Evolutionary conservation across 192 early-diverging fungal genomes (phyloP).

Genomic region (Umbelopsis sp.): DNA sequence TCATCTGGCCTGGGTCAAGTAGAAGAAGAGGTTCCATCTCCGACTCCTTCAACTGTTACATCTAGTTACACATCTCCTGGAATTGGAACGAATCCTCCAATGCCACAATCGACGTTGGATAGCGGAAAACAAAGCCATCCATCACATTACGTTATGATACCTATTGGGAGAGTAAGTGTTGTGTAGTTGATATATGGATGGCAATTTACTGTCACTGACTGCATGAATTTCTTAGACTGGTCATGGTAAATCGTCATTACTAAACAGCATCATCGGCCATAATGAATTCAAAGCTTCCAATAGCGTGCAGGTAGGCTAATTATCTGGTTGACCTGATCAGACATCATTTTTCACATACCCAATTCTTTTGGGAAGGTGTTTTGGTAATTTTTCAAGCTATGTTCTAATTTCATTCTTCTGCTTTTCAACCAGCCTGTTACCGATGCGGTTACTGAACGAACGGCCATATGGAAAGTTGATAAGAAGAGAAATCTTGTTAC

Average conservation of each 20-base stretch:
- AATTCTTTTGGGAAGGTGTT: not conserved
- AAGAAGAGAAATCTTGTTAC: slow-evolving; percentile 20
- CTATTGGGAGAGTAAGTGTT: slow-evolving; percentile 28
- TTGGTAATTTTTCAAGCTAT: not conserved
- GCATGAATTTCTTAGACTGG: slow-evolving; percentile 27
- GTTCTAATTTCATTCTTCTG: not conserved
- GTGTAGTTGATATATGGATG: not conserved
- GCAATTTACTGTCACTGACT: too few species aligned
- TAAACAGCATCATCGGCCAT: slow-evolving; percentile 28
- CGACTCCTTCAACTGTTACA: not conserved
- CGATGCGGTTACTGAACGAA: slow-evolving; percentile 19
- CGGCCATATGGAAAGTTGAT: slow-evolving; percentile 28
- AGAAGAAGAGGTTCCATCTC: not conserved
- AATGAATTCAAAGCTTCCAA: slow-evolving; percentile 7
- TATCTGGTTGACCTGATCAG: not conserved
- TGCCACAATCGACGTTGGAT: not conserved
- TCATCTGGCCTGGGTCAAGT: not conserved
- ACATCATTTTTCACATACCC: not conserved
- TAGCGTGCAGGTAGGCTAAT: slow-evolving; percentile 17
- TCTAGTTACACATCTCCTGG: not conserved
- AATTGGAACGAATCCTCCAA: not conserved
- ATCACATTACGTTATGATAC: slow-evolving; percentile 26
- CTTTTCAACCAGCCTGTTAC: slow-evolving; percentile 18
- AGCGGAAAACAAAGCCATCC: not conserved
- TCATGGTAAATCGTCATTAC: slow-evolving; percentile 30